Evolutionary conservation across 441 rosid genomes (phyloP).

Genomic region (Biscutella laevigata): DNA sequence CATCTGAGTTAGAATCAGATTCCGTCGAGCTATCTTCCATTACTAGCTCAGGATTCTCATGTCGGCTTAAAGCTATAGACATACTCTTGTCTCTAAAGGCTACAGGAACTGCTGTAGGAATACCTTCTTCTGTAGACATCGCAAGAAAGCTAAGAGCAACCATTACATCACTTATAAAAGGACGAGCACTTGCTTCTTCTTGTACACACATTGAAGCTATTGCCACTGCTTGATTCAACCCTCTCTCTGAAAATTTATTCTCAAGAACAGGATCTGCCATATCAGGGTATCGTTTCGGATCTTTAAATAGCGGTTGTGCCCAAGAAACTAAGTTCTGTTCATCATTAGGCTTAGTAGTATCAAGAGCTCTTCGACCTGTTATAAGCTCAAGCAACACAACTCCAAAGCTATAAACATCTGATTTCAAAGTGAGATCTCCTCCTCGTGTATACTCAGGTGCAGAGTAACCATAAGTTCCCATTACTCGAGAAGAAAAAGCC

Average conservation of each 20-base stretch:
- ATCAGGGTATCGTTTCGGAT: conserved; percentile 68
- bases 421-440: conserved; percentile 48
- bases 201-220: conserved; percentile 93
- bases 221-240: conserved; percentile 85
- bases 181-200: conserved; percentile 76
- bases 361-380: conserved; percentile 70
- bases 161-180: conserved; percentile 77
- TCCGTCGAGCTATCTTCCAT: background rate
- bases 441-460: conserved; percentile 79
- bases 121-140: conserved; percentile 19
- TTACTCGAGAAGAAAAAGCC: conserved; percentile 39
- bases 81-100: conserved; percentile 28
- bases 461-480: conserved; percentile 86
- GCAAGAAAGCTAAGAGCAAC: conserved; percentile 70
- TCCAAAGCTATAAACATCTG: conserved; percentile 86
- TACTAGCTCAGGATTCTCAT: background rate
- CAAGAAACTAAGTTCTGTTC: conserved; percentile 89
- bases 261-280: conserved; percentile 73
- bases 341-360: conserved; percentile 56
- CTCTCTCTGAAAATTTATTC: conserved; percentile 50
- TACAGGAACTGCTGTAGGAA: conserved; percentile 26
- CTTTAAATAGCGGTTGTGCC: conserved; percentile 77
- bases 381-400: conserved; percentile 78
- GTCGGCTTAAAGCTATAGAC: conserved; percentile 23
- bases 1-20: conserved; percentile 8